Evolutionary conservation across 805 yeast genomes (phyloP).

Genomic region (Barnettozyma sucrosica): DNA sequence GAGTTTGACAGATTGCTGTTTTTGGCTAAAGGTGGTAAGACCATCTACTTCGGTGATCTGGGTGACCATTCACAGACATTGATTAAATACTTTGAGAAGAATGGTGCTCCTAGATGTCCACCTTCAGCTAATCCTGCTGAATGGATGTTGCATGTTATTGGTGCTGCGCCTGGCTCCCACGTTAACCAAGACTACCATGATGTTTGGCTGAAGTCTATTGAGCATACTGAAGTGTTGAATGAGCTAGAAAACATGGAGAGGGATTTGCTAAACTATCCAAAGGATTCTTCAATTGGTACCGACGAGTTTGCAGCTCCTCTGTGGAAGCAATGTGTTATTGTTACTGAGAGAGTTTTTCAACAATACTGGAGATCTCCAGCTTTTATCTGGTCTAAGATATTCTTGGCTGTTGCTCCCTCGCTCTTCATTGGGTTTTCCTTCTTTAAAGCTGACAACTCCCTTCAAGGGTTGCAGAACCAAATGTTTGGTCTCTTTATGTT

Average conservation of each 20-base stretch:
- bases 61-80: conserved; percentile 54
- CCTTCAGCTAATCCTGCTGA: conserved; percentile 74
- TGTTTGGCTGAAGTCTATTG: conserved; percentile 70
- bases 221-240: conserved; percentile 48
- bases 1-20: conserved; percentile 74
- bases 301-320: conserved; percentile 40
- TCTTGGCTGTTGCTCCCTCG: conserved; percentile 46
- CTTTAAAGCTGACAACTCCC: conserved; percentile 57
- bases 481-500: conserved; percentile 74
- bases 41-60: conserved; percentile 70
- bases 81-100: conserved; percentile 57
- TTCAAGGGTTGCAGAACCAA: conserved; percentile 75
- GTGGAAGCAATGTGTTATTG: conserved; percentile 37
- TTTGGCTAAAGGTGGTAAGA: conserved; percentile 63
- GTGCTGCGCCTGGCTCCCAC: conserved; percentile 77
- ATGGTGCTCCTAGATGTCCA: conserved; percentile 67
- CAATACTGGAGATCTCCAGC: conserved; percentile 66
- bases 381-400: conserved; percentile 53
- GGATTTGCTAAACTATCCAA: conserved; percentile 40
- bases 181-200: conserved; percentile 67
- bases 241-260: conserved; percentile 62
- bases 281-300: conserved; percentile 28
- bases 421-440: conserved; percentile 71
- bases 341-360: conserved; percentile 48
- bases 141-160: conserved; percentile 86